Evolutionary conservation across 2,329 filamentous ascomycete genomes (phyloP), one percentile per base, ranked within the genome.

Genomic region (Penicillium occitanis): DNA sequence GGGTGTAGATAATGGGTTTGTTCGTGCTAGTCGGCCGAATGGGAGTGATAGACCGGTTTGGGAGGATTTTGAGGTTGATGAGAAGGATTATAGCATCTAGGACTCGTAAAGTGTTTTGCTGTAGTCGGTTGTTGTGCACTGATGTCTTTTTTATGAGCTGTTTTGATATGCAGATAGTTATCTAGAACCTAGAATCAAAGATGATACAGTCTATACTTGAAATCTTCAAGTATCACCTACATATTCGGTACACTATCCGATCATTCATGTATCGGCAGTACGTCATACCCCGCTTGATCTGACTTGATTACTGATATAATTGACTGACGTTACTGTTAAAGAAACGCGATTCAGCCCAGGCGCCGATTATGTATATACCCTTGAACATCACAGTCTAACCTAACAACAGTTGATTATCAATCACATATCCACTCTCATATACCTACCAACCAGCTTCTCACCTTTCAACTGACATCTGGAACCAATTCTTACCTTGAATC

Each of bases 21-120:
- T 81, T 35, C 76, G 82, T 50, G 81, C 79, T 55, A 81, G 81
- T 67, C 78, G 82, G 65, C 84, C 84, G 4, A 86, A 86, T 73
- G 84, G 84, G 1, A 80, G 76, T 37, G 84, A 86, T 73, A 71
- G 72, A 48, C 76, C 84, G 3, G 80, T 74, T 14, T 86, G 84
- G 84, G 74, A 79, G 19, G 75, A 72, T 37, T 77, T 77, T 40
- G 61, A 64, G 42, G 48, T 64, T 35, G 61, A 70, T 10, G 72
- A 76, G 48, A 72, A 70, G 4, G 75, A 78, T 70, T 65, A 63
- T 28, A 73, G 60, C 64, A 72, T 73, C 66, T 69, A 57, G 51
- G 17, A 25, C 3, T 40, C 0, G 25, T 40, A 17, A 40, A 58
- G 1, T 30, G 48, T 33, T n/a, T 53, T 33, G 50, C 28, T n/a